Evolutionary conservation across 1,139 yeast species (phyloP).

Genomic region (Blastobotrys indianensis): DNA sequence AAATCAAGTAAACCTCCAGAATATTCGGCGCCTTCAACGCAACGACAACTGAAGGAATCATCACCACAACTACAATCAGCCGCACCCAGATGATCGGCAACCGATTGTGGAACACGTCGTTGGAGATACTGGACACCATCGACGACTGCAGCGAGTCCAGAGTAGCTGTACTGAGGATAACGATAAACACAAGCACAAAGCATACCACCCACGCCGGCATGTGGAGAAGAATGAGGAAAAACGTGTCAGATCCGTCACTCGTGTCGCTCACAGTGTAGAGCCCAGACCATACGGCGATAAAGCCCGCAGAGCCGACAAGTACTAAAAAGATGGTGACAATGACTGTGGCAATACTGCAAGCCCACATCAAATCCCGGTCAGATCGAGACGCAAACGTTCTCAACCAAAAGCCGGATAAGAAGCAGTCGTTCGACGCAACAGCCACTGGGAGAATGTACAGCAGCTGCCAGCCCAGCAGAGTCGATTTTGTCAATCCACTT

Average conservation of each 20-base stretch:
- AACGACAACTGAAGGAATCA: constrained; percentile 80
- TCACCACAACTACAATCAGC: constrained; percentile 62
- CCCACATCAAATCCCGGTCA: constrained; percentile 68
- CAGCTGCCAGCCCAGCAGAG: constrained; percentile 82
- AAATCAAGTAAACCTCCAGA: constrained; percentile 80
- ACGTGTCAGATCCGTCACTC: constrained; percentile 56
- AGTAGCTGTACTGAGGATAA: constrained; percentile 76
- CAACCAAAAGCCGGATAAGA: constrained; percentile 90
- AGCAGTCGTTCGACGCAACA: constrained; percentile 82
- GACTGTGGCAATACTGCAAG: constrained; percentile 68
- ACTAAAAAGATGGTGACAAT: constrained; percentile 59
- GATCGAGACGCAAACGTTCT: constrained; percentile 85
- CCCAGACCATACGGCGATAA: constrained; percentile 89
- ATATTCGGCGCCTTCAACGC: constrained; percentile 80
- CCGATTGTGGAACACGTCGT: constrained; percentile 81
- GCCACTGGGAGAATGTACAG: constrained; percentile 80
- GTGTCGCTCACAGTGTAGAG: constrained; percentile 39
- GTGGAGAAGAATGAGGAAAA: constrained; percentile 59
- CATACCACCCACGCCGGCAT: constrained; percentile 90
- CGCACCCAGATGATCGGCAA: constrained; percentile 63
- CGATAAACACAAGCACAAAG: constrained; percentile 67
- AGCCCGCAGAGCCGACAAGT: constrained; percentile 75
- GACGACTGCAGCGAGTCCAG: constrained; percentile 89
- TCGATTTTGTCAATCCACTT: constrained; percentile 58
- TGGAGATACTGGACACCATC: constrained; percentile 80